These are phyloP conservation scores for Ustilago cynodontis DNA, from an alignment of 1,284 basidiomycete species.

Conservation along the genomic window DNA sequence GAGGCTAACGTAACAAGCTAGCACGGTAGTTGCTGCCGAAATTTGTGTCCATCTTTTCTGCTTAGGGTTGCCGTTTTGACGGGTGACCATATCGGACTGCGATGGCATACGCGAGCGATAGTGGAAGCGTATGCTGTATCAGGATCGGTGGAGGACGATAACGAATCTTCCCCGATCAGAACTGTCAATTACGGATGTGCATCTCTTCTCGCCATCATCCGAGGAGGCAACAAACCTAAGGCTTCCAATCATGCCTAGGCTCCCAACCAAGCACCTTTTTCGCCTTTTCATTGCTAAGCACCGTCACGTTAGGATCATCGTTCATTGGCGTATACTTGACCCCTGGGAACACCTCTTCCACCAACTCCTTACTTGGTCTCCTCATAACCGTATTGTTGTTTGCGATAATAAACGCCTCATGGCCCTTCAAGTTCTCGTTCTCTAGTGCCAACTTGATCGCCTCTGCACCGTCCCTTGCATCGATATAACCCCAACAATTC, in stretches of 20 bases:
- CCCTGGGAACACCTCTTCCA: conserved; percentile 69
- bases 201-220: too few relatives aligned
- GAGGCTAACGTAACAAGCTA: too few relatives aligned
- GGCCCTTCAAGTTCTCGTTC: conserved; percentile 63
- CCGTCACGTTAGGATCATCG: conserved; percentile 52
- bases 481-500: conserved; percentile 64
- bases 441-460: conserved; percentile 69
- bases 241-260: conserved; percentile 66
- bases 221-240: too few relatives aligned
- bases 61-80: too few relatives aligned
- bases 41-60: too few relatives aligned
- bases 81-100: too few relatives aligned
- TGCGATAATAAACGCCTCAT: conserved; percentile 71
- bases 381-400: conserved; percentile 70
- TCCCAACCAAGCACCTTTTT: conserved; percentile 69
- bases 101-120: too few relatives aligned
- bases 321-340: conserved; percentile 59
- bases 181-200: too few relatives aligned
- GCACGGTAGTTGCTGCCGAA: too few relatives aligned
- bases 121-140: too few relatives aligned
- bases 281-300: conserved; percentile 70
- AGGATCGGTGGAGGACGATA: too few relatives aligned
- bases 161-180: too few relatives aligned
- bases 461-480: conserved; percentile 71
- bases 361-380: conserved; percentile 67